These are phyloP conservation scores for Cairneyella variabilis DNA, from an alignment of 495 filamentous ascomycete genomes.

Conservation along the genomic window DNA sequence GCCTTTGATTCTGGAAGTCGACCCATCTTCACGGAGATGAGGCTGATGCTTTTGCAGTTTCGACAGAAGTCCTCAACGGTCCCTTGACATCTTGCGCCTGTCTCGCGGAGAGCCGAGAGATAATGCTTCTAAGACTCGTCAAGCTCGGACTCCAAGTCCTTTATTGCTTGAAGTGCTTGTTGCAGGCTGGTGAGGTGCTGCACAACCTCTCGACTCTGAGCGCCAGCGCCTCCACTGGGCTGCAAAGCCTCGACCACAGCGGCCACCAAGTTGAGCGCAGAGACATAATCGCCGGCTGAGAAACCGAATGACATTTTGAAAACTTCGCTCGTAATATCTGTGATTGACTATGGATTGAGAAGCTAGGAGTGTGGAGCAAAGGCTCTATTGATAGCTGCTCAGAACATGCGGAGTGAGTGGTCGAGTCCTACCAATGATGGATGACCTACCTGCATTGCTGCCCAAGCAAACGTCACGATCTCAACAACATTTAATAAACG, in stretches of 20 bases:
- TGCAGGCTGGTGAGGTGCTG: conserved; percentile 27
- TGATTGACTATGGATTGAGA: no score
- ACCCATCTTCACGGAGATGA: conserved; percentile 7
- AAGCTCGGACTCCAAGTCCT: conserved; percentile 22
- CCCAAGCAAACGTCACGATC: no score
- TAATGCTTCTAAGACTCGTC: conserved; percentile 9
- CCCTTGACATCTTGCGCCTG: conserved; percentile 21
- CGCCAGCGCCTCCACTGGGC: conserved; percentile 1
- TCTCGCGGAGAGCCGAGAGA: conserved; percentile 17
- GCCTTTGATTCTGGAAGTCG: neutral
- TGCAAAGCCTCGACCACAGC: conserved; percentile 24
- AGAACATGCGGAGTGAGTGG: no score
- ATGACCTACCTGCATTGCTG: no score
- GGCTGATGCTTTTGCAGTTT: conserved; percentile 23
- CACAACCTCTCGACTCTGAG: conserved; percentile 22
- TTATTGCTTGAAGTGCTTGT: conserved; percentile 23
- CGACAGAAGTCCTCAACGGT: conserved; percentile 22
- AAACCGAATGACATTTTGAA: conserved; percentile 7
- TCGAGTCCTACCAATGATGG: no score
- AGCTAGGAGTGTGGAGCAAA: no score
- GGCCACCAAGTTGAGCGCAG: conserved; percentile 1
- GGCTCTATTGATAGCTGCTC: no score
- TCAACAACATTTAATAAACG: no score
- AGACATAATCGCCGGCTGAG: conserved; percentile 6
- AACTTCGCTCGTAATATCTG: no score